Base-by-base conservation (phyloP, 257 asterid species). In the Lycium ferocissimum region DNA sequence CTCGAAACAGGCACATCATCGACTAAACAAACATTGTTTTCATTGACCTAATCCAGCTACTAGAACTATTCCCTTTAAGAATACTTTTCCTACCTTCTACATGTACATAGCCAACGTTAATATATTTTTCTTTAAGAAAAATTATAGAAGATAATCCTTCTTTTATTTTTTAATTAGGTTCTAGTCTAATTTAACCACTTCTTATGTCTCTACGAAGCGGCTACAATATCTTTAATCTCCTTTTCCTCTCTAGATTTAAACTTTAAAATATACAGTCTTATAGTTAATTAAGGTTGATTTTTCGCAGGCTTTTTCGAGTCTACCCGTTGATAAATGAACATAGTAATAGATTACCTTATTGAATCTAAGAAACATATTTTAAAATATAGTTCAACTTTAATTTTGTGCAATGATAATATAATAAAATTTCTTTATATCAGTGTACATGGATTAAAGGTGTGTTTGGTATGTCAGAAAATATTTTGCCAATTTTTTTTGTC, bases 1-100 rank as follows among this genome's bases (percentile, higher is more conserved):
- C 33, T 26, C 33, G 33, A 26, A 26, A 26, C 33, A 26, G 33
- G 33, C 17, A 79, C 72, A 87, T 83, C 80, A 82, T 62, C 80
- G 51, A 76, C 82, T 83, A 89, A 89, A 88, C 88, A 26, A 26
- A 85, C 33, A 88, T 92, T 89, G 83, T 91, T 92, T 89, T 91
- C 95, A 83, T 86, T 33, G 89, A 92, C 97, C 97, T 93, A 92
- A 90, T 91, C 92, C 91, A 93, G 72, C 94, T 86, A 86, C 92
- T 89, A 69, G 76, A 37, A 78, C 67, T 83, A 54, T 37, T 62
- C 33, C 26, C 15, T 62, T 26, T 20, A 20, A n/a, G 9, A 38
- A 82, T 22, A 2, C 17, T 71, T 33, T 38, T 85, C 47, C n/a
- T 76, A 51, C 82, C 82, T 26, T 76, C 82, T 51, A 51, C 22